Evolutionary conservation across 805 yeast species (phyloP), one percentile per base, ranked within the genome.

Genomic region (Hanseniaspora taiwanica): DNA sequence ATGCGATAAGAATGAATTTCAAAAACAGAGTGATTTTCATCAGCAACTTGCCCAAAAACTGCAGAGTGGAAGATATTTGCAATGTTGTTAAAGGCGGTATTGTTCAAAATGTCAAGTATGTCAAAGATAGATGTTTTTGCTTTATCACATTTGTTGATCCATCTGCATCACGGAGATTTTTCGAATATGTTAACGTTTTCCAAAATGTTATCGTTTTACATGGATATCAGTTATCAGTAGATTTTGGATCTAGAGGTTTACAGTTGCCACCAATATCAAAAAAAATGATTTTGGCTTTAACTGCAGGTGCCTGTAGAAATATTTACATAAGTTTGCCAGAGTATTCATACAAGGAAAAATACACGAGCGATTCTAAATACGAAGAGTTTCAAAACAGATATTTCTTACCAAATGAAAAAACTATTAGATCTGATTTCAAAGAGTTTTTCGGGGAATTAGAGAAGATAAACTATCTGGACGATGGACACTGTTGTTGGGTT

Each of bases 31-130:
- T 87, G 1, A 71, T 81, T 14, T 81, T 74, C 51, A 62, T 81
- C 35, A 82, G 83, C 4, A 77, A 76, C 47, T 62, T 81, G 37
- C 79, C 77, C 45, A 72, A 77, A 7, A 66, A 69, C 38, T 74
- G 85, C 1, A 71, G 76, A 5, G 69, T 72, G 2, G 89, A 80
- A 53, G 87, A 81, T 49, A 69, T 81, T 36, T 81, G 87, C 49
- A 81, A 81, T 52, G 74, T 72, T 35, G 77, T 81, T 21, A 67
- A 87, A 49, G 89, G 89, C 33, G 93, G 93, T n/a, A 59, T 76
- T 16, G 64, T 81, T 33, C 86, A 81, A 52, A 56, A 62, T 8
- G 66, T 81, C 36, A 75, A 69, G 44, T 59, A 62, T 41, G 60
- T 72, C 40, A 68, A 69, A 3, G 71, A 68, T 4, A 74, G 69